These are phyloP conservation scores for Coelastrella sp. DNA, from an alignment of 139 green algal species.

Conservation along the genomic window DNA sequence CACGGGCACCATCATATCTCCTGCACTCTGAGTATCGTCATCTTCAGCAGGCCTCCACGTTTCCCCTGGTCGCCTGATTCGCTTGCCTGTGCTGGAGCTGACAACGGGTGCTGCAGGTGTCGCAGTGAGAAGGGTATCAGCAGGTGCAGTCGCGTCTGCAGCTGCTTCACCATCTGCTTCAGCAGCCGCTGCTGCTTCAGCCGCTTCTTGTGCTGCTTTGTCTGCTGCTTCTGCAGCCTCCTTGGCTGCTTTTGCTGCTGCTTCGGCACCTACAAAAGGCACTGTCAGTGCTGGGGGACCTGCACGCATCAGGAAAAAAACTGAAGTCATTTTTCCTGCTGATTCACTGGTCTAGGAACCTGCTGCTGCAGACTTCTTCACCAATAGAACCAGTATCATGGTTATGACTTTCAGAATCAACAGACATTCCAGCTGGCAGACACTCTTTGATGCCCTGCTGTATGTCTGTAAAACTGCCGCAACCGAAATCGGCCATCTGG, in stretches of 20 bases:
- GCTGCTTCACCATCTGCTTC: not conserved
- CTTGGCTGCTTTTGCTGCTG: slow-evolving; percentile 34
- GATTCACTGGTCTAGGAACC: not conserved
- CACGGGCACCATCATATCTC: slow-evolving; percentile 41
- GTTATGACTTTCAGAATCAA: too few relatives aligned
- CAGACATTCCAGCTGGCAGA: too few relatives aligned
- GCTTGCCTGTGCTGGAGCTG: not conserved
- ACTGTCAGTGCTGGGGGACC: slow-evolving; percentile 4
- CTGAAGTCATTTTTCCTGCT: not conserved
- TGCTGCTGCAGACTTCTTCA: not conserved
- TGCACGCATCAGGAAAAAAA: not conserved
- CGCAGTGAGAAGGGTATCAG: not conserved
- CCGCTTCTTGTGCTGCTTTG: slow-evolving; percentile 4
- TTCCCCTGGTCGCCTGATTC: slow-evolving; percentile 12
- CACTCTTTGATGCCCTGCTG: too few relatives aligned
- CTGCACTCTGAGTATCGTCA: not conserved
- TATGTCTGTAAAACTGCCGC: too few relatives aligned
- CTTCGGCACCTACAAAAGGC: slow-evolving; percentile 18
- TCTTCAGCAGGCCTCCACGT: slow-evolving; percentile 23
- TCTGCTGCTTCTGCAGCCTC: slow-evolving; percentile 33
- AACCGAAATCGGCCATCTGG: too few relatives aligned
- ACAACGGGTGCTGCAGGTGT: not conserved
- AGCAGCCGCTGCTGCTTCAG: not conserved
- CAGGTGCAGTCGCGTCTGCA: not conserved
- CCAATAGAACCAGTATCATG: too few relatives aligned